Conservation (phyloP, 2,329 filamentous ascomycete genomes). For the Aspergillus pseudoterreus region DNA sequence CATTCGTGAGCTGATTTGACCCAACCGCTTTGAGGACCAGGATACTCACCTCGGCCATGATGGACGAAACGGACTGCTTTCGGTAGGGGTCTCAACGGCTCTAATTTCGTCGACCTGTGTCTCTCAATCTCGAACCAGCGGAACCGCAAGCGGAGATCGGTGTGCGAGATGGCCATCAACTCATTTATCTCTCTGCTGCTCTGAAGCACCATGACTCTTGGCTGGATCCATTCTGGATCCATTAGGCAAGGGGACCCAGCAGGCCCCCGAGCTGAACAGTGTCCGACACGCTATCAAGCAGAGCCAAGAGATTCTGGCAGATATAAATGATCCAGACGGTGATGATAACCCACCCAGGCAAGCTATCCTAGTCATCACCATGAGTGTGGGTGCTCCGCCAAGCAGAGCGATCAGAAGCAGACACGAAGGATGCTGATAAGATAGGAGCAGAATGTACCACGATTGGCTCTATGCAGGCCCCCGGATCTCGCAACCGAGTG, state of each 20-base stretch:
- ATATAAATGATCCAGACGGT: neutral
- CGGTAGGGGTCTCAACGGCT: neutral
- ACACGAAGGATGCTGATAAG: neutral
- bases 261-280: neutral
- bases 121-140: neutral
- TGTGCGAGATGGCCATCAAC: neutral
- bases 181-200: neutral
- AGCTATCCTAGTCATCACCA: neutral
- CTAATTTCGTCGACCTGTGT: neutral
- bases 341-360: neutral
- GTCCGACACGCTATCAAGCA: neutral
- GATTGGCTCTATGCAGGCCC: neutral
- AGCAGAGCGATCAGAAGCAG: neutral
- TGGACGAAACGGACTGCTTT: neutral
- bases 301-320: neutral
- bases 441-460: neutral
- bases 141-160: neutral
- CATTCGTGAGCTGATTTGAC: neutral
- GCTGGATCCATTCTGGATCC: neutral
- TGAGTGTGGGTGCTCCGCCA: neutral
- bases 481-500: slow-evolving; percentile 1
- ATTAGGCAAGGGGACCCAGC: neutral
- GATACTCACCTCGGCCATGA: neutral
- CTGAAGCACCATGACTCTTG: neutral
- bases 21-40: neutral